Percentiles rank a stretch among this genome's conserved stretches.
Conservation (phyloP, 1,284 basidiomycete species). For the Uromyces viciae-fabae region DNA sequence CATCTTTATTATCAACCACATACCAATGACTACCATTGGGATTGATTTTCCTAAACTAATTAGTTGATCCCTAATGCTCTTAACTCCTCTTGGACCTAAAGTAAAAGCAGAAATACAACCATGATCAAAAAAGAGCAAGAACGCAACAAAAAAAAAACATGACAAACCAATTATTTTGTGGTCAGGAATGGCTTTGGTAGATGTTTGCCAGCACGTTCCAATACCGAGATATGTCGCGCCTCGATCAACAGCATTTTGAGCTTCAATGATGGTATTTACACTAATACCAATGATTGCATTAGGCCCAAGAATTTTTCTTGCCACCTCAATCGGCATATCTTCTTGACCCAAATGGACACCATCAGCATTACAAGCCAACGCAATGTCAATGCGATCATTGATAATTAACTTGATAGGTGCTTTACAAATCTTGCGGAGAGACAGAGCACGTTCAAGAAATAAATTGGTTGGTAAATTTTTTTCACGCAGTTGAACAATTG, state of each 20-base stretch:
- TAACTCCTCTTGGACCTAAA: conserved; percentile 36
- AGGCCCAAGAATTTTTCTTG: conserved; percentile 67
- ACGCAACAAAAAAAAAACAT: not conserved
- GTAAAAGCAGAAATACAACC: not conserved
- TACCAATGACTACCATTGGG: conserved; percentile 38
- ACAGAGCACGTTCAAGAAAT: conserved; percentile 16
- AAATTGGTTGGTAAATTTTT: conserved; percentile 30
- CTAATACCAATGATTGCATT: conserved; percentile 76
- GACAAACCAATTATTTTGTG: conserved; percentile 41
- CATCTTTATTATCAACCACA: not conserved
- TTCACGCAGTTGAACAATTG: conserved; percentile 33
- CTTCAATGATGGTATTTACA: conserved; percentile 68
- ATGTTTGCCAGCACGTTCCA: conserved; percentile 58
- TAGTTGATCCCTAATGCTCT: conserved; percentile 31
- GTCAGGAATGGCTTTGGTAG: conserved; percentile 30
- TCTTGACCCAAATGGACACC: conserved; percentile 88
- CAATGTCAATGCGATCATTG: conserved; percentile 86
- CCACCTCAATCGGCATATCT: conserved; percentile 73
- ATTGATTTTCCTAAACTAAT: not conserved
- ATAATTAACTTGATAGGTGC: conserved; percentile 71
- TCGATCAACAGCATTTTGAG: conserved; percentile 59
- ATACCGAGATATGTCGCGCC: conserved; percentile 80
- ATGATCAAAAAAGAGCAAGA: not conserved
- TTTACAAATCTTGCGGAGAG: conserved; percentile 31
- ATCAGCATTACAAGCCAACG: conserved; percentile 65